Conservation (phyloP, 805 yeast species). For the Saturnispora halmiae region DNA sequence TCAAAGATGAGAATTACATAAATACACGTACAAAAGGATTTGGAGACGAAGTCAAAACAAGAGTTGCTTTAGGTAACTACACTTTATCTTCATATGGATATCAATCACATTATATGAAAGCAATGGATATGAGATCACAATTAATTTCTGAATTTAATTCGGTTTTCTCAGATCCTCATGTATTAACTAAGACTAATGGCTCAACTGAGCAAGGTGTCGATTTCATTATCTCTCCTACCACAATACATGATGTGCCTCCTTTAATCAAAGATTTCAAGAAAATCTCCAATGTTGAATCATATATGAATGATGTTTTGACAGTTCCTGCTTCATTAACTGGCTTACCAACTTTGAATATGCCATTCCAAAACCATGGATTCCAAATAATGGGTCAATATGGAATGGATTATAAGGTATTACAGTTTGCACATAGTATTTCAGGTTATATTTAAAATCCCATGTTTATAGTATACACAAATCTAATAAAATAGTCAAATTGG, state of each 20-base stretch:
- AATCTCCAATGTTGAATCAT: constrained; percentile 43
- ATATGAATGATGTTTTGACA: constrained; percentile 75
- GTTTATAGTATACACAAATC: constrained; percentile 1
- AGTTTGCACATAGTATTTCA: constrained; percentile 18
- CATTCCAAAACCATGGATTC: constrained; percentile 52
- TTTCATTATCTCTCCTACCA: constrained; percentile 65
- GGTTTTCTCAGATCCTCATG: constrained; percentile 47
- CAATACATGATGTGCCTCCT: constrained; percentile 48
- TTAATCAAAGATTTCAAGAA: constrained; percentile 15
- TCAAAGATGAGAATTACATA: constrained; percentile 35
- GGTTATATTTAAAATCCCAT: background rate
- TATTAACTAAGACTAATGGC: constrained; percentile 19
- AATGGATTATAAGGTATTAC: constrained; percentile 57
- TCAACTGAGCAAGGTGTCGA: constrained; percentile 41
- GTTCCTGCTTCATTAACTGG: constrained; percentile 92
- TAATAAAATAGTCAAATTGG: constrained; percentile 39
- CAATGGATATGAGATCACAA: constrained; percentile 54
- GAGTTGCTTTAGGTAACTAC: constrained; percentile 81
- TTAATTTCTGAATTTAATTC: constrained; percentile 58
- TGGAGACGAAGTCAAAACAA: constrained; percentile 74
- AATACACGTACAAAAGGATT: constrained; percentile 58
- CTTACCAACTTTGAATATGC: constrained; percentile 74
- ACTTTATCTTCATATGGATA: constrained; percentile 70
- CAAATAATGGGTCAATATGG: constrained; percentile 86
- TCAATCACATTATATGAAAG: constrained; percentile 65